Evolutionary conservation across 1,139 yeast genomes (phyloP).

Genomic region (Suhomyces wounanorum): DNA sequence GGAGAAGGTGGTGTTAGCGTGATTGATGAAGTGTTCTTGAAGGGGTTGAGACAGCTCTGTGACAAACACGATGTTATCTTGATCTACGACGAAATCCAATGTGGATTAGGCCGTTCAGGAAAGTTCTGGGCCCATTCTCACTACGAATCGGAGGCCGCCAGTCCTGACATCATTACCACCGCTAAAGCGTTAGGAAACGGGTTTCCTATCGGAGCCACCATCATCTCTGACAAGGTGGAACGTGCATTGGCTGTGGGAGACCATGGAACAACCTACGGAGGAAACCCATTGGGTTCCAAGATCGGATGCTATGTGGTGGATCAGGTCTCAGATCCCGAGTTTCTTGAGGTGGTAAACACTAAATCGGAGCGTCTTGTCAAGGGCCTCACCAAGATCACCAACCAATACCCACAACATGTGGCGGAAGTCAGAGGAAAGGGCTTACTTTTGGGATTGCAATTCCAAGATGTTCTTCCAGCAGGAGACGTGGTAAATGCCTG

Average conservation of each 20-base stretch:
- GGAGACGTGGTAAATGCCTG: constrained; percentile 65
- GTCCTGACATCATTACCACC: constrained; percentile 90
- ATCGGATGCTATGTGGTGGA: constrained; percentile 76
- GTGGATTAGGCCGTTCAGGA: constrained; percentile 95
- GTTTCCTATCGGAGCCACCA: constrained; percentile 94
- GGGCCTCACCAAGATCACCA: constrained; percentile 54
- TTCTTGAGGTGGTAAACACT: constrained; percentile 58
- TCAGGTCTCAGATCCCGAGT: constrained; percentile 59
- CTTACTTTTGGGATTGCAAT: constrained; percentile 79
- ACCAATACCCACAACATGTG: constrained; percentile 59
- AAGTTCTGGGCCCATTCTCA: constrained; percentile 88
- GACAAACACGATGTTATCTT: constrained; percentile 69
- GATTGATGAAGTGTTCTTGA: constrained; percentile 62
- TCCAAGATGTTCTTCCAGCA: constrained; percentile 59
- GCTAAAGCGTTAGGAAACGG: constrained; percentile 98
- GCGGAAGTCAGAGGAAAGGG: constrained; percentile 84
- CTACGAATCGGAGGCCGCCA: constrained; percentile 66
- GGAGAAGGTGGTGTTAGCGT: constrained; percentile 96
- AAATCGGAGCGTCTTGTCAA: constrained; percentile 58
- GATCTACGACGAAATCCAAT: constrained; percentile 94
- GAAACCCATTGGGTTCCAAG: constrained; percentile 89
- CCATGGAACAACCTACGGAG: constrained; percentile 98
- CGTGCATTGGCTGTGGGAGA: constrained; percentile 79
- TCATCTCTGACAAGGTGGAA: constrained; percentile 81
- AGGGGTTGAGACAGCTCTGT: constrained; percentile 68